Conservation (phyloP, 2,329 filamentous ascomycete species). For the Fusarium heterosporum region DNA sequence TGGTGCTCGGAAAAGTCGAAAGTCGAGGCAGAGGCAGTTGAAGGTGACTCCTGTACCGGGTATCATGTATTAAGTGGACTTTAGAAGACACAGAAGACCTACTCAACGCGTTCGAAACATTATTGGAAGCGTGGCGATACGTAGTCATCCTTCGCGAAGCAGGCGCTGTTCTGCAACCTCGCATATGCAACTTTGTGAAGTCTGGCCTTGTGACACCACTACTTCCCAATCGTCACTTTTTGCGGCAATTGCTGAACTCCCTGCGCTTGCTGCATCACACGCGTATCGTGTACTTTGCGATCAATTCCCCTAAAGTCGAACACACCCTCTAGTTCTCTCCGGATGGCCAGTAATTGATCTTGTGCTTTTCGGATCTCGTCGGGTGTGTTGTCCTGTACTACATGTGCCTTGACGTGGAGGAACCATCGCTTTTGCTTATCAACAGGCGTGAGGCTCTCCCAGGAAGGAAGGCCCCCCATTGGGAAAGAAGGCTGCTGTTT, state of each 20-base stretch:
- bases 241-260: constrained; percentile 55
- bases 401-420: constrained; percentile 64
- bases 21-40: not conserved
- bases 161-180: not conserved
- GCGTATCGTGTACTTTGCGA: constrained; percentile 65
- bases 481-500: constrained; percentile 34
- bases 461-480: constrained; percentile 56
- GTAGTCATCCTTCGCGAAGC: not conserved
- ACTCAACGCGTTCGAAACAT: no score
- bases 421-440: constrained; percentile 66
- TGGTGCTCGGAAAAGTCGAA: not conserved
- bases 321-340: constrained; percentile 62
- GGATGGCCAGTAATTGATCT: constrained; percentile 61
- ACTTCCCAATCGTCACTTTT: constrained; percentile 53
- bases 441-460: constrained; percentile 60
- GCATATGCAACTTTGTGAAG: not conserved
- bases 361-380: constrained; percentile 67
- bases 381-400: constrained; percentile 67
- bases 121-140: not conserved
- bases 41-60: constrained; percentile 19
- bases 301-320: constrained; percentile 66
- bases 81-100: no score
- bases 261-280: constrained; percentile 55
- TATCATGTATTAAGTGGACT: constrained; percentile 25
- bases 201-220: not conserved